Conservation (phyloP, 2,329 filamentous ascomycete genomes). For the Pseudopyricularia cyperi region DNA sequence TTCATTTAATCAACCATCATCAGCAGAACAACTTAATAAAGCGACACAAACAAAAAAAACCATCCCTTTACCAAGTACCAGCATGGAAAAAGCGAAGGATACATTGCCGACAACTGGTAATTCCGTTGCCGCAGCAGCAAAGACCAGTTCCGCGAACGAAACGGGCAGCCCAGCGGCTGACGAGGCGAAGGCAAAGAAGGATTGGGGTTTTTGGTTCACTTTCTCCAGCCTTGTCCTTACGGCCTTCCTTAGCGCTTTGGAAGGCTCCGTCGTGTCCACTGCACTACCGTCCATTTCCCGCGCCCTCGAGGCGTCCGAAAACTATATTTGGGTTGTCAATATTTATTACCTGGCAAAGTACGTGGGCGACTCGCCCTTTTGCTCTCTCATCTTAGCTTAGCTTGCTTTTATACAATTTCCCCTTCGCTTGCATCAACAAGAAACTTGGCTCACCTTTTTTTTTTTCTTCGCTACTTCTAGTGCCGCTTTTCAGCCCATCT, state of each 20-base stretch:
- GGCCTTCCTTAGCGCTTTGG: constrained; percentile 12
- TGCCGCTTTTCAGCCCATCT: constrained; percentile 32
- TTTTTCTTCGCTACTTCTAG: too few species aligned
- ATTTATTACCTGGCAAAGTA: constrained; percentile 12
- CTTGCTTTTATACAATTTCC: neutral
- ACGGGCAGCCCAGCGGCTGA: too few species aligned
- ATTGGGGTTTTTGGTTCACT: constrained; percentile 7
- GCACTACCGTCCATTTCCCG: constrained; percentile 14
- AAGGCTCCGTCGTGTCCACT: constrained; percentile 16
- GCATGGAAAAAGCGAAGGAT: too few species aligned
- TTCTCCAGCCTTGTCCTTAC: constrained; percentile 6
- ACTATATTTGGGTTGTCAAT: constrained; percentile 15
- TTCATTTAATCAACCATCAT: too few species aligned
- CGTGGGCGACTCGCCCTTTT: neutral
- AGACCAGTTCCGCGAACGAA: too few species aligned
- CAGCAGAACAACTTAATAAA: too few species aligned
- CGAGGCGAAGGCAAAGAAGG: too few species aligned
- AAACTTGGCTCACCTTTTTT: too few species aligned
- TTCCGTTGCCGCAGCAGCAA: too few species aligned
- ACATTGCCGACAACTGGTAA: too few species aligned
- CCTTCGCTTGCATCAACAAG: neutral
- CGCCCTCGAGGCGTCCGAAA: constrained; percentile 8
- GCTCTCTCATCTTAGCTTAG: neutral
- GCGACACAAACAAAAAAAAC: too few species aligned
- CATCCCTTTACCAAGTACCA: too few species aligned